Base-by-base conservation (phyloP, 2,329 filamentous ascomycete genomes). In the Beauveria sp. region DNA sequence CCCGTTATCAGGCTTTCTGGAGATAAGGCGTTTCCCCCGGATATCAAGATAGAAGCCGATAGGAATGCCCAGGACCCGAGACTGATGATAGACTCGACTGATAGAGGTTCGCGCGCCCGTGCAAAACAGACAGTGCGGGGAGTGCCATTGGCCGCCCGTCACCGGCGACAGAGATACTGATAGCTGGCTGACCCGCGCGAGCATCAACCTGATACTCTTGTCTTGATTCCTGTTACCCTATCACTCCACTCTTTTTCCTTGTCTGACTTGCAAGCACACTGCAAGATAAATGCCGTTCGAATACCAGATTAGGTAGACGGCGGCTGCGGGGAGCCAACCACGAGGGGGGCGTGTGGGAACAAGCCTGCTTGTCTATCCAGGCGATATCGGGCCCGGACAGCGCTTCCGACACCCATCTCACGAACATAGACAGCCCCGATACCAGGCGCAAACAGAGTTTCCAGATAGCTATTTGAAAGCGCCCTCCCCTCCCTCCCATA, bases 101-200 rank as follows among this genome's bases (percentile, higher is more conserved):
- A 50, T 58, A 58, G 56, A 58, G 46, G 22, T 16, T 42, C 7
- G 43, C 43, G 46, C 16, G 56, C 43, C 20, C 34, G 45, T 40
- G 30, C 46, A 50, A n/a, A 59, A 22, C 57, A 46, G 34, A 46
- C 18, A 38, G 46, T 42, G 38, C 40, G 47, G 47, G 47, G 57
- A 45, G 18, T 38, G 38, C 26, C 56, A 58, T 59, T 76, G 66
- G 18, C 75, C 77, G n/a, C 83, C 74, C 8, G 86, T 70, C 45
- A 86, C n/a, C 74, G 14, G 1, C 76, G 85, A 1, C 83, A 80
- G n/a, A 87, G 18, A 24, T 24, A 24, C 22, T 24, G 22, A 87
- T 74, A 56, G 79, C 83, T 0, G 87, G 75, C 56, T 51, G 47
- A 20, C 24, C 55, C 26, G 57, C 46, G 38, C 38, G 34, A 24